Evolutionary conservation across 345 rosid species (phyloP).

Genomic region (Pistacia atlantica): DNA sequence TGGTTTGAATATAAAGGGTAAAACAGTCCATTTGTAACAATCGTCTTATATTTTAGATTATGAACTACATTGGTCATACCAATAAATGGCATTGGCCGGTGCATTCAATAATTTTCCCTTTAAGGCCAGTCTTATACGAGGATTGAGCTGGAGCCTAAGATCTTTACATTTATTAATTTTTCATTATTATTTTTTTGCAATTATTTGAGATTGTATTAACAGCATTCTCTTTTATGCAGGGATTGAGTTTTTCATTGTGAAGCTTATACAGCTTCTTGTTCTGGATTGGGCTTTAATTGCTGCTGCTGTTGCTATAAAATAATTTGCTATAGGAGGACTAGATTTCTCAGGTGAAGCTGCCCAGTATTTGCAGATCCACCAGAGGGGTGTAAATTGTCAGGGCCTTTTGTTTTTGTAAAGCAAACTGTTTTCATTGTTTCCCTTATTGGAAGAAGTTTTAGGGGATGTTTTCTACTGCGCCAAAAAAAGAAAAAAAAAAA

Average conservation of each 20-base stretch:
- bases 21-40: neutral
- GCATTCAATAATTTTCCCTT: neutral
- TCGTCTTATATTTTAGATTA: neutral
- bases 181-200: neutral
- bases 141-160: neutral
- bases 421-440: conserved; percentile 11
- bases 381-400: conserved; percentile 27
- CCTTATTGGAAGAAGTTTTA: conserved; percentile 16
- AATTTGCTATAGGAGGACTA: conserved; percentile 15
- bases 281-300: conserved; percentile 15
- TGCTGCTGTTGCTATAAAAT: conserved; percentile 24
- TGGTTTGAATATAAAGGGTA: neutral
- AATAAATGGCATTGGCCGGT: neutral
- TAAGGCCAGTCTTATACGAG: neutral
- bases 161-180: neutral
- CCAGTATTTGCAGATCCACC: conserved; percentile 17
- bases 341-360: conserved; percentile 20
- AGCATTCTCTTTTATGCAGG: conserved; percentile 14
- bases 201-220: conserved; percentile 2
- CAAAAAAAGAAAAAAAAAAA: neutral
- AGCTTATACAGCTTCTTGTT: conserved; percentile 10
- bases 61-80: neutral
- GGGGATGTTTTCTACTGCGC: neutral
- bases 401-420: conserved; percentile 38
- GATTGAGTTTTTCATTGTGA: conserved; percentile 8